These are phyloP conservation scores for Casuarina equisetifolia DNA, from an alignment of 306 rosid species.

Conservation along the genomic window DNA sequence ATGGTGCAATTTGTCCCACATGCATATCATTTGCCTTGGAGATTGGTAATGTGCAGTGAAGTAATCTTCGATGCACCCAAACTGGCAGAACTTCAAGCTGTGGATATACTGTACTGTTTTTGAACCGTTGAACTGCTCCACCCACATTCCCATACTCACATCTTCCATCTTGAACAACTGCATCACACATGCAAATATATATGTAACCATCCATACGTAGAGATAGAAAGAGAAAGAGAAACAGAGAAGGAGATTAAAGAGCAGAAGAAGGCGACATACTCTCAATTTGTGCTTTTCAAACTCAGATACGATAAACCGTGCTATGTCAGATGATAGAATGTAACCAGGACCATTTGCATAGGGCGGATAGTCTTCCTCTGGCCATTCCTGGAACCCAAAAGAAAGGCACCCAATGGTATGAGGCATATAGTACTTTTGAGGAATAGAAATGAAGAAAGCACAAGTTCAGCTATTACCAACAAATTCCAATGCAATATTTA, in stretches of 20 bases:
- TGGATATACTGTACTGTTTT: constrained; percentile 62
- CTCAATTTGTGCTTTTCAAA: constrained; percentile 68
- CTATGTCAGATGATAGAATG: constrained; percentile 70
- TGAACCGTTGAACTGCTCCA: constrained; percentile 68
- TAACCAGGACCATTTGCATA: constrained; percentile 97
- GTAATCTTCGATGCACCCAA: constrained; percentile 81
- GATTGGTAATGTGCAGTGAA: constrained; percentile 92
- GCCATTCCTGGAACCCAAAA: constrained; percentile 71
- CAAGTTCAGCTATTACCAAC: constrained; percentile 2
- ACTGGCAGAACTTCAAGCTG: constrained; percentile 79
- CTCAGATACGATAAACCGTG: constrained; percentile 60
- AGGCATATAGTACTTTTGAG: not conserved
- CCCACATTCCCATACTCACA: constrained; percentile 99
- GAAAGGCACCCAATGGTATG: constrained; percentile 3
- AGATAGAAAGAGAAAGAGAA: constrained; percentile 9
- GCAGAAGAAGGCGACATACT: constrained; percentile 41
- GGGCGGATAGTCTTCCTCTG: constrained; percentile 89
- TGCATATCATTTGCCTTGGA: constrained; percentile 85
- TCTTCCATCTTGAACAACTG: constrained; percentile 99
- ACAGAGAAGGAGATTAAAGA: not conserved
- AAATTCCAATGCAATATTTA: constrained; percentile 2
- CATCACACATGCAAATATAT: not conserved
- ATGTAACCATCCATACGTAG: not conserved
- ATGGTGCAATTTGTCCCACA: constrained; percentile 76
- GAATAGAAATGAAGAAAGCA: not conserved